Conservation (phyloP, 139 green algal species). For the Chlorella sp. region DNA sequence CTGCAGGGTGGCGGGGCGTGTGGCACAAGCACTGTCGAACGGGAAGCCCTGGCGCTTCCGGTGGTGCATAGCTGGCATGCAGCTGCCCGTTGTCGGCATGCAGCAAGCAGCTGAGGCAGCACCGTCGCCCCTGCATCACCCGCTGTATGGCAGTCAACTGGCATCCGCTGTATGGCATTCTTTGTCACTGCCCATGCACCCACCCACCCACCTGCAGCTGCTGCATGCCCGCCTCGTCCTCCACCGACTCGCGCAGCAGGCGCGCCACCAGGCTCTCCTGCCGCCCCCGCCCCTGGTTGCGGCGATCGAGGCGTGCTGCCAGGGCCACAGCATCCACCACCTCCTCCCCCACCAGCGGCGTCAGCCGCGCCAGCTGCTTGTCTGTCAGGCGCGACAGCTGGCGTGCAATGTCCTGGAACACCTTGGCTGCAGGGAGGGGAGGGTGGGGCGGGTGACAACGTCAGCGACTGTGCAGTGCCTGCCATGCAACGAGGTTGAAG, state of each 20-base stretch:
- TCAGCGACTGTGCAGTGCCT: too few species aligned
- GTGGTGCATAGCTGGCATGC: not conserved
- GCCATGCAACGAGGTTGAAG: too few species aligned
- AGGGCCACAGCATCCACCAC: not conserved
- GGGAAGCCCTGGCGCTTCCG: not conserved
- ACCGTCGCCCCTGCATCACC: not conserved
- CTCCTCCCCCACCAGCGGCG: slow-evolving; percentile 6
- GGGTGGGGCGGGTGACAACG: not conserved
- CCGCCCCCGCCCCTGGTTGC: slow-evolving; percentile 15
- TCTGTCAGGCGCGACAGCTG: slow-evolving; percentile 4
- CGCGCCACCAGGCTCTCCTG: slow-evolving; percentile 31
- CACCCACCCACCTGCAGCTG: slow-evolving; percentile 19
- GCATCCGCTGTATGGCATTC: too few species aligned
- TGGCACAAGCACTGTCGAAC: not conserved
- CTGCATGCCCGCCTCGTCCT: slow-evolving; percentile 4
- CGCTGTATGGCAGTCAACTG: not conserved
- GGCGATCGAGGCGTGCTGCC: not conserved
- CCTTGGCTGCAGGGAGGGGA: slow-evolving; percentile 7
- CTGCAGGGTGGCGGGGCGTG: not conserved
- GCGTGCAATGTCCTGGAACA: not conserved
- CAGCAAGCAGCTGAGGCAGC: too few species aligned
- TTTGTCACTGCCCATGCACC: too few species aligned
- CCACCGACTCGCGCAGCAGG: slow-evolving; percentile 19
- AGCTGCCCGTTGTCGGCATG: not conserved
- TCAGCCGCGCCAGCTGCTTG: slow-evolving; percentile 10